phyloP scores from a whole-genome alignment of 2,329 filamentous ascomycete genomes.

The Epichloe hybrida region DNA sequence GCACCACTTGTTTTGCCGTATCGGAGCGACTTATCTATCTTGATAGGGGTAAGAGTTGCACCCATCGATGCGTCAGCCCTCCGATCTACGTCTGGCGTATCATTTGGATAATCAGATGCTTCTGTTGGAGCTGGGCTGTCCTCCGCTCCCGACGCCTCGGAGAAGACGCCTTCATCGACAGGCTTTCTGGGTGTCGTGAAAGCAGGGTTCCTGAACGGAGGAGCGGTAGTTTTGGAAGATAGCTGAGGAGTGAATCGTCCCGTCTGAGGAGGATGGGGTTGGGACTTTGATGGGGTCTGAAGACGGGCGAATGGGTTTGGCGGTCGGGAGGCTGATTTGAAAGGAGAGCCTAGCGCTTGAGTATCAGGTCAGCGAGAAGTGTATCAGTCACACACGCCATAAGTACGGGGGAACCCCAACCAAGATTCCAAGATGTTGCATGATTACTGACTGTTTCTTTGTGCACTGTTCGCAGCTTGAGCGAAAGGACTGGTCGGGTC shows the following conservation, averaged over 20 bases:
- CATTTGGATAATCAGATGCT: constrained; percentile 36
- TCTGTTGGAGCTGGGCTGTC: constrained; percentile 48
- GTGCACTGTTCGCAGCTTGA: constrained; percentile 31
- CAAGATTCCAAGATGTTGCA: neutral
- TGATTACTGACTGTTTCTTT: constrained; percentile 27
- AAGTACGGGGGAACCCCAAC: neutral
- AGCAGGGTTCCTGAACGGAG: constrained; percentile 48
- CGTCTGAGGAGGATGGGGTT: constrained; percentile 25
- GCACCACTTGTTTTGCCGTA: constrained; percentile 27
- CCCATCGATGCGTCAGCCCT: constrained; percentile 29
- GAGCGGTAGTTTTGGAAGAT: constrained; percentile 28
- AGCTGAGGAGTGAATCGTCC: constrained; percentile 33
- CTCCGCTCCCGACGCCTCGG: constrained; percentile 44
- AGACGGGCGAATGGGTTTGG: constrained; percentile 22
- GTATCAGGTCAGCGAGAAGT: constrained; percentile 9
- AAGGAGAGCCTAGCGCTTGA: constrained; percentile 25
- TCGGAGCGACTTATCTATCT: constrained; percentile 31
- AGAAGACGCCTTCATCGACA: constrained; percentile 37
- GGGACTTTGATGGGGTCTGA: constrained; percentile 28
- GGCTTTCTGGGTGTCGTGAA: constrained; percentile 50
- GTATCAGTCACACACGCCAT: neutral
- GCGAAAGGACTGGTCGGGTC: constrained; percentile 50
- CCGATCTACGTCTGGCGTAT: constrained; percentile 38
- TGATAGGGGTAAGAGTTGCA: constrained; percentile 31
- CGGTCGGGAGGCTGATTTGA: constrained; percentile 19